Conservation (phyloP, 257 asterid species). For the Solanum virginianum region DNA sequence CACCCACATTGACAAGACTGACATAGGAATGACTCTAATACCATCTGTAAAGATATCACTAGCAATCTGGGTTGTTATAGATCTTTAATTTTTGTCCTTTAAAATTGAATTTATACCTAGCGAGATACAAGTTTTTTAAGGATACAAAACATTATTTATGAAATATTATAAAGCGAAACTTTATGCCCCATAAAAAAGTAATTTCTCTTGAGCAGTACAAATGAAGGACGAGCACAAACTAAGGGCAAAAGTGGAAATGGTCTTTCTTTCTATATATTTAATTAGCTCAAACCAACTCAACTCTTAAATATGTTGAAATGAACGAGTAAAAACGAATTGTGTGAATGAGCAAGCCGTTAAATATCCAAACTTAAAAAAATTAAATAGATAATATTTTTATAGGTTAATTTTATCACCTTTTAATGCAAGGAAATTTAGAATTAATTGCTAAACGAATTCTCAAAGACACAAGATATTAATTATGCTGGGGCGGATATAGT, state of each 20-base stretch:
- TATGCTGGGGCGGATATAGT: neutral
- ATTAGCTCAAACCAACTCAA: neutral
- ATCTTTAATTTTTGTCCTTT: neutral
- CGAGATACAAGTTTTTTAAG: neutral
- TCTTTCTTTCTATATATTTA: neutral
- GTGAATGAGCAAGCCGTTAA: neutral
- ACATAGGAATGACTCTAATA: no score
- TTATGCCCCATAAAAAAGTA: no score
- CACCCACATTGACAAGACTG: no score
- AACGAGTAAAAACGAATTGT: neutral
- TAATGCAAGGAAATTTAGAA: neutral
- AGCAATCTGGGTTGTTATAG: no score
- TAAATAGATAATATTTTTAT: no score
- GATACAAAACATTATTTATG: no score
- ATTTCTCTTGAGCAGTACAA: no score
- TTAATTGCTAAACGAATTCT: neutral
- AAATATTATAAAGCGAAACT: no score
- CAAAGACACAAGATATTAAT: neutral
- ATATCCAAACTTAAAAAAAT: no score
- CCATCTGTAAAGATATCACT: no score
- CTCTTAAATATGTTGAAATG: neutral
- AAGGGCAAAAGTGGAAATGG: no score
- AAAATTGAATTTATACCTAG: neutral
- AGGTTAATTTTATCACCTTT: neutral
- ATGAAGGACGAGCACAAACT: no score